phyloP scores from a whole-genome alignment of 176 grass and related monocot genomes.

The Microstegium vimineum region DNA sequence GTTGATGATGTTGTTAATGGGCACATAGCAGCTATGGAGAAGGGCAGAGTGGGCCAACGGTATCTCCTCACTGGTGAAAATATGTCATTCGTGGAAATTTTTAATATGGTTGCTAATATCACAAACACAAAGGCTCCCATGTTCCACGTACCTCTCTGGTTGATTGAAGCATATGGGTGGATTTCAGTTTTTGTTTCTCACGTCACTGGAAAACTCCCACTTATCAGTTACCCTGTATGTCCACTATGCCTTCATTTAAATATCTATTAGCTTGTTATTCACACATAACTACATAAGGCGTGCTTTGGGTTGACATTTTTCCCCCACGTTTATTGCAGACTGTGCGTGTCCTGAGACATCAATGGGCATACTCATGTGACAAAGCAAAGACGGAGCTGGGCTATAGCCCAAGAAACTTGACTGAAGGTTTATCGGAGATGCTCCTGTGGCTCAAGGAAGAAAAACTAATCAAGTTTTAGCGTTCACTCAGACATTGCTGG shows the following conservation, averaged over 20 bases:
- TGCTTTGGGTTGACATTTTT: constrained; percentile 13
- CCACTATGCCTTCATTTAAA: not conserved
- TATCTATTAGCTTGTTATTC: not conserved
- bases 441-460: constrained; percentile 80
- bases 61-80: constrained; percentile 90
- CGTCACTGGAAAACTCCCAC: constrained; percentile 82
- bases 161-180: constrained; percentile 85
- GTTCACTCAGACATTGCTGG: not conserved
- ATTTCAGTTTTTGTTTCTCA: constrained; percentile 83
- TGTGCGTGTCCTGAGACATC: constrained; percentile 63
- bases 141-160: constrained; percentile 66
- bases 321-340: constrained; percentile 44
- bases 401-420: constrained; percentile 74
- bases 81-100: constrained; percentile 60
- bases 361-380: constrained; percentile 92
- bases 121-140: constrained; percentile 66
- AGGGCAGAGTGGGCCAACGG: constrained; percentile 70
- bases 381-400: constrained; percentile 69
- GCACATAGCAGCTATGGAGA: constrained; percentile 79
- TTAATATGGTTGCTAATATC: constrained; percentile 64
- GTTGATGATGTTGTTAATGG: constrained; percentile 89
- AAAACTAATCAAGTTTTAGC: constrained; percentile 66
- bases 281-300: not conserved
- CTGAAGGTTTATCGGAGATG: constrained; percentile 70
- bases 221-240: constrained; percentile 88